Percentiles rank a stretch among this genome's conserved stretches.
phyloP scores from a whole-genome alignment of 1,139 yeast genomes.

The Sugiyamaella grinbergsii region DNA sequence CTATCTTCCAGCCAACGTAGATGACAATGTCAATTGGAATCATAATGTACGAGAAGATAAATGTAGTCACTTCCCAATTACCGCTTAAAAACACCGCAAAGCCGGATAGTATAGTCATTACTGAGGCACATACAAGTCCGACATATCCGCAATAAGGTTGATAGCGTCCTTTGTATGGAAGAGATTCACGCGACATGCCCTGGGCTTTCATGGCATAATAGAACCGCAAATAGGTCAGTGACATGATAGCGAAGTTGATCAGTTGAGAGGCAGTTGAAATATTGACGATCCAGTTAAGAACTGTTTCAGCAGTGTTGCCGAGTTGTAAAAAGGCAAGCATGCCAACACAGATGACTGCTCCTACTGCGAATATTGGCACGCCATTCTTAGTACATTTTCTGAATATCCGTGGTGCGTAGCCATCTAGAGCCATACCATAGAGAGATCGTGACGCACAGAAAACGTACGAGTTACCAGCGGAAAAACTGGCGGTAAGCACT shows the following conservation, averaged over 20 bases:
- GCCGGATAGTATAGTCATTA: conserved; percentile 67
- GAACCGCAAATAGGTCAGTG: conserved; percentile 64
- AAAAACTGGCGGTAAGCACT: conserved; percentile 62
- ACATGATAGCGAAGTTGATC: conserved; percentile 67
- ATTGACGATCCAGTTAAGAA: conserved; percentile 72
- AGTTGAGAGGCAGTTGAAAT: conserved; percentile 79
- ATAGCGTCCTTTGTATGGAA: conserved; percentile 57
- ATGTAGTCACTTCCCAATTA: conserved; percentile 60
- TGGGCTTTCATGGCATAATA: conserved; percentile 63
- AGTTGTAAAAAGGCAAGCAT: conserved; percentile 59
- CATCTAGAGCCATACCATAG: conserved; percentile 62
- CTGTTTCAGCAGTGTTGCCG: conserved; percentile 61
- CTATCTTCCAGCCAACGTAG: conserved; percentile 59
- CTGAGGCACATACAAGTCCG: conserved; percentile 51
- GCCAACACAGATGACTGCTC: conserved; percentile 52
- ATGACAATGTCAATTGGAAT: conserved; percentile 62
- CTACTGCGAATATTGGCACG: conserved; percentile 59
- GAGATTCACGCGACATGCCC: conserved; percentile 53
- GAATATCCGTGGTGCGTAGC: conserved; percentile 54
- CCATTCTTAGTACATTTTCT: conserved; percentile 52
- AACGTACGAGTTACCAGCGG: conserved; percentile 73
- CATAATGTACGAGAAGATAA: conserved; percentile 68
- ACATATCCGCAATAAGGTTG: conserved; percentile 58
- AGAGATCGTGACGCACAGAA: conserved; percentile 61
- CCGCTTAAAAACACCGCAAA: conserved; percentile 68